Evolutionary conservation across 140 eudicot genomes (phyloP), one percentile per base, ranked within the genome.

Genomic region (Erigeron philadelphicus): DNA sequence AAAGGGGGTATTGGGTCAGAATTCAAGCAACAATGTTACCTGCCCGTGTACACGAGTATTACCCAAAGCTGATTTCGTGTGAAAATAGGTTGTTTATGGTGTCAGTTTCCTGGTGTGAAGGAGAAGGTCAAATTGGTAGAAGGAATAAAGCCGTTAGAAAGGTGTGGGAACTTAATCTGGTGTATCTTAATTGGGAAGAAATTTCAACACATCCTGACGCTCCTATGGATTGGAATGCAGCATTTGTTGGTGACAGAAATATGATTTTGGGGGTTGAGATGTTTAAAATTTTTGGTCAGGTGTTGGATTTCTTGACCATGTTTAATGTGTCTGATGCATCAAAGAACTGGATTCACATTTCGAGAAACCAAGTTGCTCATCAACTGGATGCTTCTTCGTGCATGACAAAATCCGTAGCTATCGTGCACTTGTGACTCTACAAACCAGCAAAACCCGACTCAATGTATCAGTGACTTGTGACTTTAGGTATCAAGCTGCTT

Each of bases 41-140:
- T 0, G 82, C 89, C 1, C 88, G 98, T 3, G 90, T 93, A 9
- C 95, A 86, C 21, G 96, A 89, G 62, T 93, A 89, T 65, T 81
- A 89, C 81, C 98, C 98, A 3, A 86, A 93, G 73, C 85, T 93
- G 13, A 75, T 89, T 10, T 81, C 84, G 1, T 86, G 87, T 42
- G 77, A 75, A 15, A 74, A 75, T 7, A 85, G 94, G 48, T 63
- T 93, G 17, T 84, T 86, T 73, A 86, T 91, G 98, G 86, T 91
- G 31, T 83, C 90, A n/a, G 98, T 93, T 48, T 93, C 96, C 2
- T 93, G 98, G 98, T 93, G 98, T 71, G 98, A 93, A 72, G 98
- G 98, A 11, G 98, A 93, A 11, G 98, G 98, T 12, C 88, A 89
- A 65, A 93, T 93, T 47, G 98, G 98, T 8, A 75, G 96, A 81